phyloP scores from a whole-genome alignment of 1,139 yeast species.

The Suhomyces bribrorum region DNA sequence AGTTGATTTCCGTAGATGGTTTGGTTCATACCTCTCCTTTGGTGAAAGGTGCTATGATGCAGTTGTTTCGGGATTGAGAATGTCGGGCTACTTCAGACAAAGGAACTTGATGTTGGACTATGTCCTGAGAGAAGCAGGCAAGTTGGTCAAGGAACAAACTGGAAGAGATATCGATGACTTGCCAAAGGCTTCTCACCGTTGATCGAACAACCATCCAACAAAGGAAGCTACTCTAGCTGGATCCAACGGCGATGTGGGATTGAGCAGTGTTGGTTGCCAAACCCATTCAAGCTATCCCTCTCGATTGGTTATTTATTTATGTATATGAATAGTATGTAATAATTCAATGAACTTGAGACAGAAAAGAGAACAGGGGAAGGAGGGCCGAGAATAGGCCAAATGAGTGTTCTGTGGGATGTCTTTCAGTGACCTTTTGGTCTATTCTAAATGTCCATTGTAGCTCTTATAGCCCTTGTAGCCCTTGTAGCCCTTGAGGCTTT shows the following conservation, averaged over 20 bases:
- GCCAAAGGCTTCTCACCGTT: slow-evolving; percentile 12
- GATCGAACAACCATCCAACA: not conserved
- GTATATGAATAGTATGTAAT: not conserved
- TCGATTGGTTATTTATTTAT: too few species aligned
- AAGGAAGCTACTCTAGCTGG: not conserved
- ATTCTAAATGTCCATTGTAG: too few species aligned
- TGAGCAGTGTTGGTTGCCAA: too few species aligned
- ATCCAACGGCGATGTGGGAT: too few species aligned
- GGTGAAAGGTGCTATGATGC: slow-evolving; percentile 57
- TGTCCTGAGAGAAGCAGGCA: slow-evolving; percentile 35
- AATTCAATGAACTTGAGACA: too few species aligned
- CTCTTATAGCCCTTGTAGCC: too few species aligned
- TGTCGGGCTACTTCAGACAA: slow-evolving; percentile 49
- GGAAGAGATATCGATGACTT: slow-evolving; percentile 32
- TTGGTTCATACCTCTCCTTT: slow-evolving; percentile 52
- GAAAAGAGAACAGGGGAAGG: too few species aligned
- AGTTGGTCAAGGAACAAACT: slow-evolving; percentile 36
- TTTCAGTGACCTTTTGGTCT: too few species aligned
- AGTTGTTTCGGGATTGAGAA: slow-evolving; percentile 37
- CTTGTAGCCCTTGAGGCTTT: too few species aligned
- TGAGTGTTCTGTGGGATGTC: too few species aligned
- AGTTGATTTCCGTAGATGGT: slow-evolving; percentile 55
- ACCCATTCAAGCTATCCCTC: too few species aligned
- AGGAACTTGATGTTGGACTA: slow-evolving; percentile 40
- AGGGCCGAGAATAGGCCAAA: too few species aligned